phyloP scores from a whole-genome alignment of 2,329 filamentous ascomycete species.

The Cordyceps cicadae region DNA sequence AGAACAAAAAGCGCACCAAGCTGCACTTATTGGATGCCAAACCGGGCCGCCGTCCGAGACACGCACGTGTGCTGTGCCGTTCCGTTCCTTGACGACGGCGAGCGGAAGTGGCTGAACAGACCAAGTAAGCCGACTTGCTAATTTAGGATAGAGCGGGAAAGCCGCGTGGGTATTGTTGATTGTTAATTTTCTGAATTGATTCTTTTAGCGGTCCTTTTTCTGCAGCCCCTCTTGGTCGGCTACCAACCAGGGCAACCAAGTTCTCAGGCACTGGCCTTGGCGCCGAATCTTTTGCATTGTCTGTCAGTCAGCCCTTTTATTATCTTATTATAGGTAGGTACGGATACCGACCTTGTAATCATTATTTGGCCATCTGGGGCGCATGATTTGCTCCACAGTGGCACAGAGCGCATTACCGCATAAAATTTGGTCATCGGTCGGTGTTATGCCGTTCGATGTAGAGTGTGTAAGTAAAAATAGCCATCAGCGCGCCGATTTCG shows the following conservation, averaged over 20 bases:
- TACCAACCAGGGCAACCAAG: no score
- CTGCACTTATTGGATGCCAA: no score
- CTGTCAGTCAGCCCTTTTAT: no score
- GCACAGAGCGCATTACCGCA: background rate
- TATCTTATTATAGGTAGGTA: no score
- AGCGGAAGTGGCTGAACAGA: conserved; percentile 4
- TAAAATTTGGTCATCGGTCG: background rate
- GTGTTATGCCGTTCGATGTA: background rate
- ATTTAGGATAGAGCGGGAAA: background rate
- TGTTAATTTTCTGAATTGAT: no score
- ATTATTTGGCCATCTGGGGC: background rate
- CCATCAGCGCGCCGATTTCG: background rate
- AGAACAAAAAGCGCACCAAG: background rate
- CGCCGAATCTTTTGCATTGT: background rate
- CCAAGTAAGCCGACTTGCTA: conserved; percentile 4
- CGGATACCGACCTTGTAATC: background rate
- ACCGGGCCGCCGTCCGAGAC: no score
- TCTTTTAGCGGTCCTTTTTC: background rate
- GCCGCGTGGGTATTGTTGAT: background rate
- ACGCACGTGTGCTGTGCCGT: background rate
- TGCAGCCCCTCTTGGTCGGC: background rate
- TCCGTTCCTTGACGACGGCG: background rate
- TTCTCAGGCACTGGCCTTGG: background rate
- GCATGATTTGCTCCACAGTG: background rate
- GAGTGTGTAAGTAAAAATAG: no score